Conservation (phyloP, 2,329 filamentous ascomycete genomes). For the Talaromyces amestolkiae region DNA sequence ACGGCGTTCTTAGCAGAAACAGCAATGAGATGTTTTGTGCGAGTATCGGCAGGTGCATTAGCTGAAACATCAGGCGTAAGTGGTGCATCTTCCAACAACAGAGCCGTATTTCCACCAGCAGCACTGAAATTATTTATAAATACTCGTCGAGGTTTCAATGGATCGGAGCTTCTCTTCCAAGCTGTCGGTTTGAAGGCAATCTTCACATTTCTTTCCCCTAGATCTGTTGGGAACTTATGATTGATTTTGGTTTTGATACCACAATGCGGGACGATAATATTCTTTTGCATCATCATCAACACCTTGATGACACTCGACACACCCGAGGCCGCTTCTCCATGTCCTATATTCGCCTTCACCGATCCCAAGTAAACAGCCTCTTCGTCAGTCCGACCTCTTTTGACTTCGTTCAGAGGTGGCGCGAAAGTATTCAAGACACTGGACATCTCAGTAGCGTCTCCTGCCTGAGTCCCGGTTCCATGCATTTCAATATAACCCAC, state of each 20-base stretch:
- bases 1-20: constrained; percentile 53
- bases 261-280: constrained; percentile 33
- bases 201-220: constrained; percentile 42
- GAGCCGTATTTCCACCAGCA: constrained; percentile 59
- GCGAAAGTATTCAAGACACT: too few relatives aligned
- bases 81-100: constrained; percentile 57
- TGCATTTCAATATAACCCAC: constrained; percentile 81
- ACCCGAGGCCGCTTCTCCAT: constrained; percentile 55
- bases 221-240: constrained; percentile 44
- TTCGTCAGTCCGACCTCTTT: constrained; percentile 25
- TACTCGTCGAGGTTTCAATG: background rate
- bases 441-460: constrained; percentile 49
- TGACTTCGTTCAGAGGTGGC: background rate
- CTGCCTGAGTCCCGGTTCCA: constrained; percentile 75
- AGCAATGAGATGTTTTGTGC: constrained; percentile 53
- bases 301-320: constrained; percentile 29
- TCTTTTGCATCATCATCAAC: constrained; percentile 38
- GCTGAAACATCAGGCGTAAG: constrained; percentile 44
- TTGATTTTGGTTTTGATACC: constrained; percentile 47
- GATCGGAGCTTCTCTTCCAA: background rate
- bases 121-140: constrained; percentile 64
- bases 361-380: constrained; percentile 57
- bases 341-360: constrained; percentile 64
- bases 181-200: constrained; percentile 37
- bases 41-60: constrained; percentile 49